Conservation (phyloP, 768 basidiomycete genomes). For the Pleurotus cornucopiae region DNA sequence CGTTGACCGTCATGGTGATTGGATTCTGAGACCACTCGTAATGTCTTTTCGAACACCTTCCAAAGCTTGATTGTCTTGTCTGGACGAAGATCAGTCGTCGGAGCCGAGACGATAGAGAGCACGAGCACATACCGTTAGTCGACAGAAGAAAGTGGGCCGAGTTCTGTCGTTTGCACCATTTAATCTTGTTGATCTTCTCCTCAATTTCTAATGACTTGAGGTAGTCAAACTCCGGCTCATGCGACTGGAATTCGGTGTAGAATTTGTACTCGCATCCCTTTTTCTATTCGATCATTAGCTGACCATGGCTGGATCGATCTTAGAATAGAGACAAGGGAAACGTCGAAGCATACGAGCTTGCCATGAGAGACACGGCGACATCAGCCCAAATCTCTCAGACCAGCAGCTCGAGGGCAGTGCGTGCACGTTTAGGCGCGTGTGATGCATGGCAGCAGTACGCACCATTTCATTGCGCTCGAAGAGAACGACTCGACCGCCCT, state of each 20-base stretch:
- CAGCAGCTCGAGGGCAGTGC: conserved; percentile 12
- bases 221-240: conserved; percentile 99
- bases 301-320: conserved; percentile 1
- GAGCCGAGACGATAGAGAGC: conserved; percentile 1
- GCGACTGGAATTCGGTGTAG: conserved; percentile 99
- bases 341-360: neutral
- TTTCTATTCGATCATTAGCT: conserved; percentile 56
- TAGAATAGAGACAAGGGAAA: neutral
- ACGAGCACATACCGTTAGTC: conserved; percentile 77
- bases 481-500: conserved; percentile 96
- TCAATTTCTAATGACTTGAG: conserved; percentile 99
- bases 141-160: conserved; percentile 95
- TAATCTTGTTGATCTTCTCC: conserved; percentile 99
- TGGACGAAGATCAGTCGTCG: conserved; percentile 24
- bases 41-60: conserved; percentile 99
- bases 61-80: conserved; percentile 99
- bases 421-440: conserved; percentile 11
- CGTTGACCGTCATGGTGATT: conserved; percentile 85
- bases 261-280: conserved; percentile 99
- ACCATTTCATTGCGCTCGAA: conserved; percentile 99
- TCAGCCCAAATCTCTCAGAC: neutral
- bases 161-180: conserved; percentile 99
- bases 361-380: neutral
- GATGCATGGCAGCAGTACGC: conserved; percentile 13
- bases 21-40: conserved; percentile 95